Conservation (phyloP, 2,329 filamentous ascomycete genomes). For the Fusarium mexicanum region DNA sequence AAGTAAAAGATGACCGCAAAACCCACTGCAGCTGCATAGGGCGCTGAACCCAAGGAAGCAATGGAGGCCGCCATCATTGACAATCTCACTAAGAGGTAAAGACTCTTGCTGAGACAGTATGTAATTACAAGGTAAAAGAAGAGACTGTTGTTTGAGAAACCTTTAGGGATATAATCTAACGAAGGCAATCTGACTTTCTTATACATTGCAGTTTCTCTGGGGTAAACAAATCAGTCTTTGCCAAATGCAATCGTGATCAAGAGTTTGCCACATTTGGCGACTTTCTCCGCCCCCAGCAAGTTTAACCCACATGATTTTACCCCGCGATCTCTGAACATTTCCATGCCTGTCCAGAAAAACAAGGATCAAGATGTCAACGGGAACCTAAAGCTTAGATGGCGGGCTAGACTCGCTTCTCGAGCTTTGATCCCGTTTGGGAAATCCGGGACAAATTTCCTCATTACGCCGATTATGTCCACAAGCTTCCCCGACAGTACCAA, state of each 20-base stretch:
- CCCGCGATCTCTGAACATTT: not conserved
- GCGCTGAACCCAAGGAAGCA: conserved; percentile 20
- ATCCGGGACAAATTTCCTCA: not conserved
- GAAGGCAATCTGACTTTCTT: not conserved
- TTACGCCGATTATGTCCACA: not conserved
- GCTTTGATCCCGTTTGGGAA: not conserved
- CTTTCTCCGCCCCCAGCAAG: not conserved
- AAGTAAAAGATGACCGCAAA: conserved; percentile 17
- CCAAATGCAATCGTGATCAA: not conserved
- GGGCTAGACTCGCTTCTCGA: not conserved
- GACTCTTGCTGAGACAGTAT: too few species aligned
- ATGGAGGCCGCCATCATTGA: not conserved
- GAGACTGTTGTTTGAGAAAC: not conserved
- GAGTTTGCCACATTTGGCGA: not conserved
- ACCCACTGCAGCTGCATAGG: conserved; percentile 25
- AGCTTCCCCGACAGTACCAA: accelerated
- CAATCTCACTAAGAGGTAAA: not conserved
- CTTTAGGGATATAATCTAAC: accelerated
- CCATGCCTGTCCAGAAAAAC: not conserved
- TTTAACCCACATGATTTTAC: not conserved
- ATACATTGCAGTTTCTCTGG: not conserved
- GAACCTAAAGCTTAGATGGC: not conserved
- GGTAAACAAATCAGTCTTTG: not conserved
- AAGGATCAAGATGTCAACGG: not conserved
- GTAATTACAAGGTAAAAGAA: not conserved